Conservation (phyloP, 352 stramenopile species). For the Phytopythium aichiense region DNA sequence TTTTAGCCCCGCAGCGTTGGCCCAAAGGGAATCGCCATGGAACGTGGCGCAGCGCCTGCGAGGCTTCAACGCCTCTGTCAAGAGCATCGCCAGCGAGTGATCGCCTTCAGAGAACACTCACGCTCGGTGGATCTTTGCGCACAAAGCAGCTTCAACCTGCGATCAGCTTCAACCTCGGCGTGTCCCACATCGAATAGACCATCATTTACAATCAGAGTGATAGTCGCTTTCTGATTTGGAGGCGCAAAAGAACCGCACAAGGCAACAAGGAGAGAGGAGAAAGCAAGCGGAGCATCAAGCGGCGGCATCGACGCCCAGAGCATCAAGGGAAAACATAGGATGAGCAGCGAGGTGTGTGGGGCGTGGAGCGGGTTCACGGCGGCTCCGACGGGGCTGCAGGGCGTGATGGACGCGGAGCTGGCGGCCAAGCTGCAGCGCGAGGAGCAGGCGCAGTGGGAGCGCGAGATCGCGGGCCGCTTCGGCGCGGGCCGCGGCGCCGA, state of each 20-base stretch:
- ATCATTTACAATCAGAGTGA: not conserved
- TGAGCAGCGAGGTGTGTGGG: not conserved
- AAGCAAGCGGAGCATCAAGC: not conserved
- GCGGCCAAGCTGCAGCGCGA: constrained; percentile 64
- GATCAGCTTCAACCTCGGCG: not conserved
- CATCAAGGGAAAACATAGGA: not conserved
- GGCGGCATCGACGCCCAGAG: no score
- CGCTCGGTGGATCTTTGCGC: no score
- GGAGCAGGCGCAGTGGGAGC: constrained; percentile 64
- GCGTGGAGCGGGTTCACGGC: not conserved
- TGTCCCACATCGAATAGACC: not conserved
- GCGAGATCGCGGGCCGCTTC: constrained; percentile 59
- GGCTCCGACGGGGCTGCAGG: constrained; percentile 22
- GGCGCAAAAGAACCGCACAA: not conserved
- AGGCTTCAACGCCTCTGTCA: no score
- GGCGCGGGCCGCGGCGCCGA: constrained; percentile 49
- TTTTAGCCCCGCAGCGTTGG: not conserved
- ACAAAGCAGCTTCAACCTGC: not conserved
- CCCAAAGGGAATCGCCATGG: not conserved
- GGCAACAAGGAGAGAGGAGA: not conserved
- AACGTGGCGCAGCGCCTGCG: not conserved
- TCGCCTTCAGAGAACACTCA: no score
- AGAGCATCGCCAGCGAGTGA: no score
- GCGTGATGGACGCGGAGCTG: constrained; percentile 73
- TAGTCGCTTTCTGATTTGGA: not conserved